Evolutionary conservation across 805 yeast species (phyloP), one percentile per base, ranked within the genome.

Genomic region (Barnettozyma sucrosica): DNA sequence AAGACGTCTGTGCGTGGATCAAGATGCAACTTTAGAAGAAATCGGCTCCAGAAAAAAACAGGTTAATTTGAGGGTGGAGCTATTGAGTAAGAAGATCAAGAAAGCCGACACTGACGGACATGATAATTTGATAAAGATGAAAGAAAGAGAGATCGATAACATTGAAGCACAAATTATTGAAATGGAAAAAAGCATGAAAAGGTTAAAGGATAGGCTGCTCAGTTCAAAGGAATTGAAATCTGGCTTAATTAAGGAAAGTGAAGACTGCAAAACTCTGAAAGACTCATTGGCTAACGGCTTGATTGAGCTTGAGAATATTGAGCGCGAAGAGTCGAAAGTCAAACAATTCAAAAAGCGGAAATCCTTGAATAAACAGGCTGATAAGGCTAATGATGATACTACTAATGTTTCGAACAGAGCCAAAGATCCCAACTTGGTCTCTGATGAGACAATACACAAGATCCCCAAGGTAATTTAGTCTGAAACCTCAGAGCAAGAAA

Each of bases 381-480:
- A 3, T 3, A 26, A 20, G 18, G 21, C 44, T 26, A 28, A 39
- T 36, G 28, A 23, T 21, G 21, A 10, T 32, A 14, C 37, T 19
- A 40, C 34, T 21, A 25, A 43, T 14, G 41, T 25, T 7, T 23
- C 36, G 10, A 32, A 16, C 30, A 25, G 26, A 38, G 21, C 32
- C 8, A 18, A 37, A 23, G 21, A 33, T 9, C 24, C 41, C 26
- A 34, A 13, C n/a, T 25, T 46, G 3, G 47, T 43, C 6, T 47
- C 53, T 24, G 51, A 45, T n/a, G 57, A 56, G 11, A 58, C 59
- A 6, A 56, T 56, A 20, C 58, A 55, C 26, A 55, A 51, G 30
- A 54, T 54, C 2, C 54, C 60, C 45, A 59, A 58, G 61, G 63
- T 58, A 59, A 58, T 14, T 51, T 52, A 51, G n/a, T 37, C 28